Conservation (phyloP, 495 filamentous ascomycete species). For the Trichoderma asperelloides region DNA sequence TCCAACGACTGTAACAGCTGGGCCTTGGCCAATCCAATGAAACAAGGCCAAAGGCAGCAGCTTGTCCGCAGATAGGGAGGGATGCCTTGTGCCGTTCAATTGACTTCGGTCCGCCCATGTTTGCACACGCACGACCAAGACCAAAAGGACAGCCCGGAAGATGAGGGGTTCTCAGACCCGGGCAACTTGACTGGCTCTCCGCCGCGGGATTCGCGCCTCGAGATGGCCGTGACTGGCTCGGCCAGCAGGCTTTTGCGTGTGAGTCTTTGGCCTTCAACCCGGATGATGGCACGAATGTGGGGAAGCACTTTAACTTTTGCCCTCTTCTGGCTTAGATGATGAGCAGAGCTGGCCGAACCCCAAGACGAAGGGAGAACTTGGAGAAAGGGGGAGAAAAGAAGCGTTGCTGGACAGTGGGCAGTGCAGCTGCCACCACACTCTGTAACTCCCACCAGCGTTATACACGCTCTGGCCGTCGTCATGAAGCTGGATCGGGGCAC, state of each 20-base stretch:
- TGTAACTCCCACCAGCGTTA: not conserved
- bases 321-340: not conserved
- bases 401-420: not conserved
- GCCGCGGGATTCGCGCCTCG: not conserved
- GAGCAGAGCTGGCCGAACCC: not conserved
- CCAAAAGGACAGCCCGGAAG: not conserved
- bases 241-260: not conserved
- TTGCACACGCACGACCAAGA: not conserved
- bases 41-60: not conserved
- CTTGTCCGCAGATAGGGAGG: not conserved
- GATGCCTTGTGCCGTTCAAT: not conserved
- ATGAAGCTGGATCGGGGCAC: not conserved
- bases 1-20: not conserved
- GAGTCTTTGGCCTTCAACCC: not conserved
- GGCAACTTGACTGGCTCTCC: not conserved
- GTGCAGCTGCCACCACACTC: too few relatives aligned
- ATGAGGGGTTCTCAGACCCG: not conserved
- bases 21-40: not conserved
- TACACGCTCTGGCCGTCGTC: not conserved
- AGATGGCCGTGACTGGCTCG: not conserved
- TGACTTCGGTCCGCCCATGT: not conserved
- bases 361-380: not conserved
- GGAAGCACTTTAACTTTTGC: not conserved
- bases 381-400: not conserved
- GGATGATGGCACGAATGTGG: not conserved